phyloP scores from a whole-genome alignment of 2,329 filamentous ascomycete genomes.

The Phialocephala sp. region DNA sequence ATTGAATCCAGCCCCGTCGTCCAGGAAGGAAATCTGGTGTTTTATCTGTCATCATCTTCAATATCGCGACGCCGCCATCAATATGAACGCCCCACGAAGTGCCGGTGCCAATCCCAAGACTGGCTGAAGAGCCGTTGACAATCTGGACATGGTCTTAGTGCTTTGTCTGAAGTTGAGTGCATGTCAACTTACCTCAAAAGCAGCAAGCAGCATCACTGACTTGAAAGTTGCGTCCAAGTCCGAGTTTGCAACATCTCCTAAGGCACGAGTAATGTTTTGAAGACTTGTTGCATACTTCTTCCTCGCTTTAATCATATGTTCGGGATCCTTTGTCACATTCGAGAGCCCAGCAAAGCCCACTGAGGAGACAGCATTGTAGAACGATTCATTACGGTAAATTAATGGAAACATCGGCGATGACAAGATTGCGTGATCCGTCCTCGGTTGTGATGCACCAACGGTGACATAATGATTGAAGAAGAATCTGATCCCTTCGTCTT shows the following conservation, averaged over 20 bases:
- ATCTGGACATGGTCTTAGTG: conserved; percentile 19
- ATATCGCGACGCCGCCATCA: conserved; percentile 31
- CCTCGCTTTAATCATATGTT: conserved; percentile 53
- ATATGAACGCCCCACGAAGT: conserved; percentile 32
- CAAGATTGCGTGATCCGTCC: conserved; percentile 34
- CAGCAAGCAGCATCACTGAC: conserved; percentile 56
- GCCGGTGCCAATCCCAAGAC: not conserved
- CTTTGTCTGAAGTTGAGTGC: not conserved
- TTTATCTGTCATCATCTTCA: conserved; percentile 24
- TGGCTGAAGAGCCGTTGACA: conserved; percentile 24
- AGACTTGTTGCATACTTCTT: conserved; percentile 57
- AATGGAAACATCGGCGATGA: conserved; percentile 20
- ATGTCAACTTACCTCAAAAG: conserved; percentile 50
- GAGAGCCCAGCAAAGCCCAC: conserved; percentile 58
- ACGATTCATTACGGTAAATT: conserved; percentile 49
- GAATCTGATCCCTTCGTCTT: conserved; percentile 34
- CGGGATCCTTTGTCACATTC: conserved; percentile 43
- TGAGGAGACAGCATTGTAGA: conserved; percentile 55
- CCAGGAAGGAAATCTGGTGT: not conserved
- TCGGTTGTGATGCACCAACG: not conserved
- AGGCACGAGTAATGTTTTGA: conserved; percentile 52
- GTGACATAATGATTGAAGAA: conserved; percentile 36
- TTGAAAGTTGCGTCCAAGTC: conserved; percentile 59
- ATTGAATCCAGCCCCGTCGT: conserved; percentile 29
- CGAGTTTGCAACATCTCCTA: conserved; percentile 50